phyloP scores from a whole-genome alignment of 192 early-diverging fungal genomes.

The Coemansia sp. region DNA sequence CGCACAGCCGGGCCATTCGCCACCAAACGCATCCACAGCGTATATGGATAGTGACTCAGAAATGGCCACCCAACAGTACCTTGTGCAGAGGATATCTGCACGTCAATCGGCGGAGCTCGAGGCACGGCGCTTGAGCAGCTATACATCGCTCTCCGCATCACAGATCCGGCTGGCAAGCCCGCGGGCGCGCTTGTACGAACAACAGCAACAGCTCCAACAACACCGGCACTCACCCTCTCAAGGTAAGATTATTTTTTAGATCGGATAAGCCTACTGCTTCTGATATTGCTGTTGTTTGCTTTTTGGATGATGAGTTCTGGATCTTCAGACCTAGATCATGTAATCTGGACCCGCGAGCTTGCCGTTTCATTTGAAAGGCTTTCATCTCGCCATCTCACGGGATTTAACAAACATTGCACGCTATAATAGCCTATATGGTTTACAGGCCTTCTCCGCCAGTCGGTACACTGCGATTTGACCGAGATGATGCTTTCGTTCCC shows the following conservation, averaged over 20 bases:
- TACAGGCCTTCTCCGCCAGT: not conserved
- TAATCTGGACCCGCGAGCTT: too few relatives aligned
- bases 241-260: constrained; percentile 25
- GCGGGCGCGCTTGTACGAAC: constrained; percentile 26
- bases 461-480: too few relatives aligned
- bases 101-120: constrained; percentile 14
- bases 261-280: not conserved
- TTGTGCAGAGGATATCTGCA: constrained; percentile 36
- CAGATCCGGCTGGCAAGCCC: constrained; percentile 50
- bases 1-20: not conserved
- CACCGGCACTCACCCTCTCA: constrained; percentile 18
- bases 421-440: not conserved
- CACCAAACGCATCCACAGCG: not conserved
- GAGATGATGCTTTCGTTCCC: not conserved
- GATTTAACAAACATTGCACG: not conserved
- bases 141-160: constrained; percentile 15
- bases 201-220: constrained; percentile 17
- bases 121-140: constrained; percentile 6
- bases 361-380: too few relatives aligned
- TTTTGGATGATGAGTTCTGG: too few relatives aligned
- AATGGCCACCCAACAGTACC: constrained; percentile 35
- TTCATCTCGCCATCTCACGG: too few relatives aligned
- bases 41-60: not conserved
- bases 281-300: not conserved
- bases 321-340: too few relatives aligned